Evolutionary conservation across 2,329 filamentous ascomycete species (phyloP), one percentile per base, ranked within the genome.

Genomic region (Aspergillus niger): DNA sequence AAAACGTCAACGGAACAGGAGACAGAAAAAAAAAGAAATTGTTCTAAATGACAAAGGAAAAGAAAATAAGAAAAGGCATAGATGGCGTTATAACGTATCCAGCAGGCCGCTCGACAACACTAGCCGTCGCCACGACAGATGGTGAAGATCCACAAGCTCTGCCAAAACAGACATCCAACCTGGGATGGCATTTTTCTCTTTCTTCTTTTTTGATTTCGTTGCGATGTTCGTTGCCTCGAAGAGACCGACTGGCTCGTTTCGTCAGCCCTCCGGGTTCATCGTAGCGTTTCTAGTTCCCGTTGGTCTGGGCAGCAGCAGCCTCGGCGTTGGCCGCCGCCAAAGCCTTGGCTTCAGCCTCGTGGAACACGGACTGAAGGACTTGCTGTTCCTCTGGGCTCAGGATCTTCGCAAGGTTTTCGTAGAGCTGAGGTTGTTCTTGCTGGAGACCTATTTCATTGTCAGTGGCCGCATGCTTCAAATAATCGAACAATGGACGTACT

Each of bases 351-450:
- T 87, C 85, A 58, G 90, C 91, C 76, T 90, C 86, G 65, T 89
- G 83, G 62, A 96, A 86, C 58, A 94, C 91, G 22, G 82, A 85
- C 74, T 96, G 89, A 63, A 98, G 85, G 52, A 96, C 84, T 64
- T 85, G 85, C 75, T 95, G 91, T 73, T 98, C 93, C 53, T 95
- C 91, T 0, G 87, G 82, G 39, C 86, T 88, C 43, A 98, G 85
- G 63, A 91, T 90, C 67, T 89, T 87, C 22, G 91, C 92, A 60
- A 99, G 83, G 61, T 83, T 89, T 47, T 88, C 82, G 75, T 98
- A 99, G 67, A 97, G 89, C 67, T 93, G 90, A 15, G 94, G 93
- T 72, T 97, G 92, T 70, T 93, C 90, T 79, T 90, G 88, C 85
- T 97, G 92, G 73, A 98, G 86, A 77, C 86, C 92, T 96, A 73